A percentile compares a stretch with the other conserved stretches of the same genome.
phyloP scores from a whole-genome alignment of 1,139 yeast genomes.

The Candida sanyaensis region DNA sequence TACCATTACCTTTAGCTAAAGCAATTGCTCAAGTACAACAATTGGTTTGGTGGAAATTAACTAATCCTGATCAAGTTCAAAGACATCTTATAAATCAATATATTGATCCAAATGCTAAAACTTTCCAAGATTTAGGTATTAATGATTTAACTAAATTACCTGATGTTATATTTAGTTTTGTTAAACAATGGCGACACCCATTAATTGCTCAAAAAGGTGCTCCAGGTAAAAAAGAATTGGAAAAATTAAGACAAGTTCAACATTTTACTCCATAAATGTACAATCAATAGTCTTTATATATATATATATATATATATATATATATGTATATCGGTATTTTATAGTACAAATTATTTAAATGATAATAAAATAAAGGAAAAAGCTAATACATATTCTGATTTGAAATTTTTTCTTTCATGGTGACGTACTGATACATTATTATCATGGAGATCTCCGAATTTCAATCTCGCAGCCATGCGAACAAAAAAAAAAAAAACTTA shows the following conservation, averaged over 20 bases:
- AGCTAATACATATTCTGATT: too few species aligned
- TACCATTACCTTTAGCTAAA: constrained; percentile 45
- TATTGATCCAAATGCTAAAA: constrained; percentile 61
- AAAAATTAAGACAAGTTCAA: constrained; percentile 47
- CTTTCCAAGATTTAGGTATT: constrained; percentile 75
- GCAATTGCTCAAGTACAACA: constrained; percentile 50
- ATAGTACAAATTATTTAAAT: too few species aligned
- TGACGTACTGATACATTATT: too few species aligned
- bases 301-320: too few species aligned
- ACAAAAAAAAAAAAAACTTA: not conserved
- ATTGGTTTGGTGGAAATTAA: constrained; percentile 65
- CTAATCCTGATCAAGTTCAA: constrained; percentile 75
- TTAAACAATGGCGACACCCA: constrained; percentile 57
- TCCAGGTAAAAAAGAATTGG: constrained; percentile 42
- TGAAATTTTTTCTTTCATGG: too few species aligned
- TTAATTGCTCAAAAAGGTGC: constrained; percentile 51
- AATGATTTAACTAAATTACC: constrained; percentile 64
- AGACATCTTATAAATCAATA: constrained; percentile 72
- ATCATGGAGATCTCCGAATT: not conserved
- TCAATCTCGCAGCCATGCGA: not conserved
- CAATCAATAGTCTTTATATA: too few species aligned
- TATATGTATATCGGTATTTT: too few species aligned
- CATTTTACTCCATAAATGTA: constrained; percentile 32
- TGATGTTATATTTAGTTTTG: constrained; percentile 67
- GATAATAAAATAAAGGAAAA: too few species aligned